These are phyloP conservation scores for Anacardium occidentale DNA, from an alignment of 345 rosid genomes.

Conservation along the genomic window DNA sequence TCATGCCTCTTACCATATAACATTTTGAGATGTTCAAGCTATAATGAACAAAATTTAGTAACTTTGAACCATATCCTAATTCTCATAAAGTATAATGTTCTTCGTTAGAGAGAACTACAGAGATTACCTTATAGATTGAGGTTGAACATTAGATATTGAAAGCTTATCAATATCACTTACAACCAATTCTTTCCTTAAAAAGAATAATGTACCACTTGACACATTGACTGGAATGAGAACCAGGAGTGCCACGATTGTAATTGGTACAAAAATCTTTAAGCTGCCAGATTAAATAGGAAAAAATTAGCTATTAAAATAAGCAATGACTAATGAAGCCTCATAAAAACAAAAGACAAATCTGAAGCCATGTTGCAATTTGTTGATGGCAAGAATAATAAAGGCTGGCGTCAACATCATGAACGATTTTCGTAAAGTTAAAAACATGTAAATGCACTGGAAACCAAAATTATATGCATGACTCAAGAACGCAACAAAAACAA, in stretches of 20 bases:
- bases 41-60: background rate
- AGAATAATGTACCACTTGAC: slow-evolving; percentile 79
- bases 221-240: slow-evolving; percentile 92
- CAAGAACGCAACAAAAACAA: too few relatives aligned
- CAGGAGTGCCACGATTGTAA: slow-evolving; percentile 64
- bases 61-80: background rate
- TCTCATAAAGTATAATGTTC: background rate
- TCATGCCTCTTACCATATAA: slow-evolving; percentile 3
- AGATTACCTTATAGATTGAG: slow-evolving; percentile 64
- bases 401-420: background rate
- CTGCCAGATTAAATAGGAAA: slow-evolving; percentile 43
- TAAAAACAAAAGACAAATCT: background rate
- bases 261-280: slow-evolving; percentile 83
- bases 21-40: background rate
- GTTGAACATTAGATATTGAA: slow-evolving; percentile 87
- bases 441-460: background rate
- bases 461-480: too few relatives aligned
- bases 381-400: background rate
- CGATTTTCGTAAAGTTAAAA: background rate
- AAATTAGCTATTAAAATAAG: background rate
- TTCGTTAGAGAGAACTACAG: background rate
- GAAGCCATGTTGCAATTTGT: background rate
- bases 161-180: slow-evolving; percentile 91
- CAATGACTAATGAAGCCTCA: background rate
- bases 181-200: slow-evolving; percentile 78